Evolutionary conservation across 2,329 filamentous ascomycete genomes (phyloP).

Genomic region (Aplosporella prunicola): DNA sequence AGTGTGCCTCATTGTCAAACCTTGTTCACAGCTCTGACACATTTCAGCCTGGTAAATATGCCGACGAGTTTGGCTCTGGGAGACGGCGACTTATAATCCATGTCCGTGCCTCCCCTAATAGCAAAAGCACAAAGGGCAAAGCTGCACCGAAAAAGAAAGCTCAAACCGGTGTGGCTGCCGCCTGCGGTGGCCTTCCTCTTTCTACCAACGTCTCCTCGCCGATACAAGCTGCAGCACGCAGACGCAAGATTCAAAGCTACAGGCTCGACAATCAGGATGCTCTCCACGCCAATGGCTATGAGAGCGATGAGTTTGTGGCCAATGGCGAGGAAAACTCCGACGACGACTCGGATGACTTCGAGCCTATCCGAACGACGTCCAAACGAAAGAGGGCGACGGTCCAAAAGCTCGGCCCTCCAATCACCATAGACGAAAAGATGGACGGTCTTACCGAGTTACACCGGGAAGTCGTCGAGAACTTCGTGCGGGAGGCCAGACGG

Average conservation of each 20-base stretch:
- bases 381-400: conserved; percentile 7
- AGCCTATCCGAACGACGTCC: conserved; percentile 24
- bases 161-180: conserved; percentile 24
- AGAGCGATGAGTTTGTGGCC: conserved; percentile 18
- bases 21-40: conserved; percentile 13
- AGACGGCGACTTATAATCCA: conserved; percentile 42
- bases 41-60: conserved; percentile 34
- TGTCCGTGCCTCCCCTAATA: conserved; percentile 42
- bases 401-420: conserved; percentile 46
- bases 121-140: conserved; percentile 23
- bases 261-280: no score
- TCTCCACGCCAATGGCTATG: conserved; percentile 9
- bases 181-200: conserved; percentile 41
- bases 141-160: conserved; percentile 9
- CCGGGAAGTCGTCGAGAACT: conserved; percentile 52
- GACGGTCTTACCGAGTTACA: conserved; percentile 50
- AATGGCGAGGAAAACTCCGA: conserved; percentile 32
- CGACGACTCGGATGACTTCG: conserved; percentile 39
- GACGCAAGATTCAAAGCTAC: conserved; percentile 23
- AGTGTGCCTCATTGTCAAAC: conserved; percentile 27
- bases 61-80: conserved; percentile 37
- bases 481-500: conserved; percentile 53
- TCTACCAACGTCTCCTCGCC: conserved; percentile 63
- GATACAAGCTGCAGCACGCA: conserved; percentile 38
- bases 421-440: conserved; percentile 47